Evolutionary conservation across 345 rosid genomes (phyloP).

Genomic region (Eucalyptus viminalis): DNA sequence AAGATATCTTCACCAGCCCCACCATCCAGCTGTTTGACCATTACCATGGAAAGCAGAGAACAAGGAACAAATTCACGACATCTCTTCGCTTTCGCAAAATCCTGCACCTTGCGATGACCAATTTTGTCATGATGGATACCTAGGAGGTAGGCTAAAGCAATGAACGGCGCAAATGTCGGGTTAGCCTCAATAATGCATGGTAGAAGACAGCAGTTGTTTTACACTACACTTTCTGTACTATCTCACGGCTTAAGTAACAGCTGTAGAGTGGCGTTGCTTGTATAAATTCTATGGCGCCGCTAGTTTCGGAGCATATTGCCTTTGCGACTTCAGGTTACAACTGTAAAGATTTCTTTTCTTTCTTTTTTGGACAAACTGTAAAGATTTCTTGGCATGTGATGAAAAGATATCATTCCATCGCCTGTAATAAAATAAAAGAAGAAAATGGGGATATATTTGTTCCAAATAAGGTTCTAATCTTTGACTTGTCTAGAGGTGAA

Average conservation of each 20-base stretch:
- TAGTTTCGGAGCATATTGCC: neutral
- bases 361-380: neutral
- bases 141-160: too few species aligned
- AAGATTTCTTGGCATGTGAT: neutral
- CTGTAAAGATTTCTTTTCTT: neutral
- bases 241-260: neutral
- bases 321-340: neutral
- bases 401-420: neutral
- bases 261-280: neutral
- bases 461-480: neutral
- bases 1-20: too few species aligned
- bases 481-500: neutral
- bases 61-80: too few species aligned
- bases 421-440: neutral
- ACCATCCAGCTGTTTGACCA: neutral
- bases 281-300: neutral
- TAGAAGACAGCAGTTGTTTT: too few species aligned
- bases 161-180: too few species aligned
- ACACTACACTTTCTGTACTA: too few species aligned
- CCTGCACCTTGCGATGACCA: too few species aligned
- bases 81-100: too few species aligned
- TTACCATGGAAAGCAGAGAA: too few species aligned
- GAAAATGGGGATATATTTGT: neutral
- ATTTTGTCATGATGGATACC: too few species aligned
- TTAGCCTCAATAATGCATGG: too few species aligned